Evolutionary conservation across 2,329 filamentous ascomycete genomes (phyloP).

Genomic region (Diaporthe sp.): DNA sequence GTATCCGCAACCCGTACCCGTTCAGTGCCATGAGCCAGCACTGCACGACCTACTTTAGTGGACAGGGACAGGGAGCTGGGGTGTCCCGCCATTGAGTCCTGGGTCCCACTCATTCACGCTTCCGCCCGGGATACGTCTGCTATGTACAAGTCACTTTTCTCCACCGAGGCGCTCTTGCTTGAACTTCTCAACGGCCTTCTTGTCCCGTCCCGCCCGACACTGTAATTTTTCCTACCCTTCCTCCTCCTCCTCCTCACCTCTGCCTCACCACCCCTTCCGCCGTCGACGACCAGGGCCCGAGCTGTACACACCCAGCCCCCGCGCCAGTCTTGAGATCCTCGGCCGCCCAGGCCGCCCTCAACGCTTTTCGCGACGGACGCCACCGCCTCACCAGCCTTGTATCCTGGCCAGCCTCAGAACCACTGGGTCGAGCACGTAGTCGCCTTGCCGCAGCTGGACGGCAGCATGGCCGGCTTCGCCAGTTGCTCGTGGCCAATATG

Average conservation of each 20-base stretch:
- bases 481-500: constrained; percentile 72
- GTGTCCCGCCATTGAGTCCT: constrained; percentile 27
- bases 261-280: background rate
- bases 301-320: constrained; percentile 7
- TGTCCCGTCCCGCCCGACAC: constrained; percentile 13
- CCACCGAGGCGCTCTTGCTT: constrained; percentile 14
- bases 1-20: background rate
- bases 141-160: constrained; percentile 30
- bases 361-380: constrained; percentile 21
- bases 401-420: background rate
- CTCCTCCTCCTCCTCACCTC: background rate
- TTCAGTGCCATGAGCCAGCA: background rate
- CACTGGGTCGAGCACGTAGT: background rate
- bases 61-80: constrained; percentile 2
- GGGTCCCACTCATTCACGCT: constrained; percentile 20
- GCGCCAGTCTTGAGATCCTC: constrained; percentile 10
- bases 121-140: constrained; percentile 12
- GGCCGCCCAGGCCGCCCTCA: constrained; percentile 16
- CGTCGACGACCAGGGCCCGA: constrained; percentile 13
- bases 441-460: constrained; percentile 27
- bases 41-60: background rate
- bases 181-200: constrained; percentile 10
- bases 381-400: constrained; percentile 9
- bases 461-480: constrained; percentile 61
- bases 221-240: background rate